A percentile compares a stretch with the other conserved stretches of the same genome.
Evolutionary conservation across 2,329 filamentous ascomycete genomes (phyloP).

Genomic region (Trichophyton schoenleinii): DNA sequence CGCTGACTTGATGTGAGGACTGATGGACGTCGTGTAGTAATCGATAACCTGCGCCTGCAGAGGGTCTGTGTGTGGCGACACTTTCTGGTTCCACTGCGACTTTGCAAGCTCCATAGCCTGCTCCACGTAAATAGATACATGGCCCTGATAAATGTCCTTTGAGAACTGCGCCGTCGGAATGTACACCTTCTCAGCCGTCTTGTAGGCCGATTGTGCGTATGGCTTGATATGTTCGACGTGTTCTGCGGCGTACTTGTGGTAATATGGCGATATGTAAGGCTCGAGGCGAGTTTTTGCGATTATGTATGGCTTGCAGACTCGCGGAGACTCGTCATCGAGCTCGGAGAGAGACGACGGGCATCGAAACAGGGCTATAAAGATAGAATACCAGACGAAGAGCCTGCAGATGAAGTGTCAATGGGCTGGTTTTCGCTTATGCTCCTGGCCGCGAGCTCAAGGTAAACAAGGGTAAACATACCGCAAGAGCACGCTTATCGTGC

Average conservation of each 20-base stretch:
- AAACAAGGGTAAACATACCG: not conserved
- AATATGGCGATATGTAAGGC: slow-evolving; percentile 75
- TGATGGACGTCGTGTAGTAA: slow-evolving; percentile 57
- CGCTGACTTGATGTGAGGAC: slow-evolving; percentile 58
- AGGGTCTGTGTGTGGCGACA: slow-evolving; percentile 61
- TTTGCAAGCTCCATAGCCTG: slow-evolving; percentile 53
- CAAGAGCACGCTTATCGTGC: not conserved
- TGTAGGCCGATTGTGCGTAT: slow-evolving; percentile 51
- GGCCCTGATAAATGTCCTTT: slow-evolving; percentile 48
- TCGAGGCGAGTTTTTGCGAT: slow-evolving; percentile 52
- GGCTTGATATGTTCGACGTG: slow-evolving; percentile 67
- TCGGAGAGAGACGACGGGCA: slow-evolving; percentile 61
- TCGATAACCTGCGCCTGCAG: slow-evolving; percentile 37
- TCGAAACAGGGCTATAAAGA: slow-evolving; percentile 67
- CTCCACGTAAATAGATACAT: slow-evolving; percentile 61
- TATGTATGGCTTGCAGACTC: slow-evolving; percentile 70
- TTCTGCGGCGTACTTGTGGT: slow-evolving; percentile 67
- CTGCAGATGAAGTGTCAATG: slow-evolving; percentile 33
- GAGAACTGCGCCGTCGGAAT: slow-evolving; percentile 55
- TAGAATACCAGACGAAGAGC: slow-evolving; percentile 71
- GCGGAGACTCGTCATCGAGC: slow-evolving; percentile 57
- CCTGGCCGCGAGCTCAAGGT: not conserved
- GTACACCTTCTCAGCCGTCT: slow-evolving; percentile 40
- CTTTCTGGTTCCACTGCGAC: slow-evolving; percentile 37
- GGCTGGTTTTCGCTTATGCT: not conserved